These are phyloP conservation scores for Calonectria pseudoturangicola DNA, from an alignment of 2,329 filamentous ascomycete species.

Conservation along the genomic window DNA sequence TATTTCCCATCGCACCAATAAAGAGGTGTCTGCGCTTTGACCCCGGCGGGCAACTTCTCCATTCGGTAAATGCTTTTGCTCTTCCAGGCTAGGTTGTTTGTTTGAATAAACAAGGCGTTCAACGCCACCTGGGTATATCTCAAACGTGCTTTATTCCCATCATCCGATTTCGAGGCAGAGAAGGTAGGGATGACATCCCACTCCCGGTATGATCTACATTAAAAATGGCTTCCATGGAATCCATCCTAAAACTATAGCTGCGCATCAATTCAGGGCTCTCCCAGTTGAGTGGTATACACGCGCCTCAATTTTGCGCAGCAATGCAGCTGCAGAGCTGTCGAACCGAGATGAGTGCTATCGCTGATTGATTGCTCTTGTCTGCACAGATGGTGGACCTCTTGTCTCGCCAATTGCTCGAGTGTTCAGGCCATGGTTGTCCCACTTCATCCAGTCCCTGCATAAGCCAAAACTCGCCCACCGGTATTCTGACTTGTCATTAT, in stretches of 20 bases:
- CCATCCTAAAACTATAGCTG: background rate
- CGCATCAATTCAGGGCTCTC: background rate
- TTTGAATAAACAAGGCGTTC: slow-evolving; percentile 13
- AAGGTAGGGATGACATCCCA: slow-evolving; percentile 17
- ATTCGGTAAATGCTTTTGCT: slow-evolving; percentile 18
- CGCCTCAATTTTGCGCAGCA: slow-evolving; percentile 12
- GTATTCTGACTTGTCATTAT: no score
- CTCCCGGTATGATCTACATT: background rate
- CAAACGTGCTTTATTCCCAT: slow-evolving; percentile 9
- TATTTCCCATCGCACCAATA: slow-evolving; percentile 11
- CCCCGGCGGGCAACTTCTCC: background rate
- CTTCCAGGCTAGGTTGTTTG: slow-evolving; percentile 3
- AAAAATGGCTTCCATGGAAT: background rate
- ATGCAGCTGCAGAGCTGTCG: background rate
- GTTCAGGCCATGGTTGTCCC: background rate
- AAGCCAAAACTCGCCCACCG: no score
- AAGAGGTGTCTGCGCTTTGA: background rate
- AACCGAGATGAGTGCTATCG: slow-evolving; percentile 20
- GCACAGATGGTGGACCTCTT: background rate
- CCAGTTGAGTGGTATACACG: background rate
- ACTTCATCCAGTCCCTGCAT: background rate
- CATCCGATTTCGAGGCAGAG: background rate
- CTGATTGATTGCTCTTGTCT: background rate
- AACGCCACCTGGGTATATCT: background rate
- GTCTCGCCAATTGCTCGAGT: background rate